Evolutionary conservation across 176 grass and related monocot genomes (phyloP).

Genomic region (Melocanna baccifera): DNA sequence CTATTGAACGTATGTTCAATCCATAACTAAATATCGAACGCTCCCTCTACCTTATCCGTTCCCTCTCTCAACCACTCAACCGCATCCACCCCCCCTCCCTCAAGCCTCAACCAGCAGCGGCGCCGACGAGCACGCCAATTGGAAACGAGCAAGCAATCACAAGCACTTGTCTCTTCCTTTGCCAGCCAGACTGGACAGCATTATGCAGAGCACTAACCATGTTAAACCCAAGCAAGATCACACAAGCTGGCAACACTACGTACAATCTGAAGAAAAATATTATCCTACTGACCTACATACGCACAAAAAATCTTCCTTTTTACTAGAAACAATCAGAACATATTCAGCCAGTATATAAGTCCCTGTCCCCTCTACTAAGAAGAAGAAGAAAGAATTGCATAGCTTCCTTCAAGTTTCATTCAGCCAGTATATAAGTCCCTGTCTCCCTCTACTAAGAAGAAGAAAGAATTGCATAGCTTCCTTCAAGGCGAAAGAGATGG

Average conservation of each 20-base stretch:
- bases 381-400: not conserved
- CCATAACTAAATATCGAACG: too few relatives aligned
- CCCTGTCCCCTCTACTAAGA: not conserved
- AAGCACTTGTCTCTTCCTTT: not conserved
- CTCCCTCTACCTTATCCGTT: too few relatives aligned
- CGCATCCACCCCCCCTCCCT: too few relatives aligned
- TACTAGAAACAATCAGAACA: not conserved
- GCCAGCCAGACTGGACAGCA: not conserved
- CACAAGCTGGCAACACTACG: constrained; percentile 10
- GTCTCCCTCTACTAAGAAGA: not conserved
- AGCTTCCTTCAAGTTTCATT: not conserved
- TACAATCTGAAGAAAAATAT: not conserved
- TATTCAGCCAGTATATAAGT: constrained; percentile 17
- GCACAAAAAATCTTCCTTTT: constrained; percentile 2
- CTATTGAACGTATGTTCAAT: too few relatives aligned
- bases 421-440: constrained; percentile 20
- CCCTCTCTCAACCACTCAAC: too few relatives aligned
- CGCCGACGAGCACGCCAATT: too few relatives aligned
- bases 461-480: not conserved
- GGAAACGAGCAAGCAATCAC: too few relatives aligned
- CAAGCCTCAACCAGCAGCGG: too few relatives aligned
- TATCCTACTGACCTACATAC: not conserved
- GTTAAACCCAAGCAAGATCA: not conserved
- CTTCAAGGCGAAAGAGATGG: not conserved
- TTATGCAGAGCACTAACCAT: constrained; percentile 38